Percentiles rank a stretch among this genome's conserved stretches.
These are phyloP conservation scores for Raddia guianensis DNA, from an alignment of 176 grass and related monocot genomes.

Conservation along the genomic window DNA sequence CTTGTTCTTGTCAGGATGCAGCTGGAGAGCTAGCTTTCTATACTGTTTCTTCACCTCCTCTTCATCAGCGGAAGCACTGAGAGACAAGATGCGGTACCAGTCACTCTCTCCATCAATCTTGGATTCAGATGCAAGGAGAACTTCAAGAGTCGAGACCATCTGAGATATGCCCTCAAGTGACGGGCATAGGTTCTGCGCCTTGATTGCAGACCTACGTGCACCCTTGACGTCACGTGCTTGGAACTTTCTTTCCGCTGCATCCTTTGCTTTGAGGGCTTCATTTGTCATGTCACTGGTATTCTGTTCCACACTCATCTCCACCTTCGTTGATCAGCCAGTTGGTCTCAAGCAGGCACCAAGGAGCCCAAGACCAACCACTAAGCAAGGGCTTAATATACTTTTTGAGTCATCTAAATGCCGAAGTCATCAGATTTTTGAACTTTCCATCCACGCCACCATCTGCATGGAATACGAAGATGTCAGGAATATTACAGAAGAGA, in stretches of 20 bases:
- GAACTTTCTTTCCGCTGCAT: slow-evolving; percentile 68
- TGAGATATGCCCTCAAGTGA: slow-evolving; percentile 66
- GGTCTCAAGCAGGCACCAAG: slow-evolving; percentile 35
- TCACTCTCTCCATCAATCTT: slow-evolving; percentile 66
- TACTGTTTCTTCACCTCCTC: slow-evolving; percentile 81
- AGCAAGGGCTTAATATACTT: slow-evolving; percentile 21
- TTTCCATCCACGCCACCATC: not conserved
- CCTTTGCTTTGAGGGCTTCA: slow-evolving; percentile 59
- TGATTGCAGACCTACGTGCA: slow-evolving; percentile 65
- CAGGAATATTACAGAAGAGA: not conserved
- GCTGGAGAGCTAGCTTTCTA: slow-evolving; percentile 60
- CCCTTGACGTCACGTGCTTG: slow-evolving; percentile 39
- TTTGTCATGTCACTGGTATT: slow-evolving; percentile 26
- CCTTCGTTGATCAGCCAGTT: slow-evolving; percentile 23
- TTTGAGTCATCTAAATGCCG: slow-evolving; percentile 18
- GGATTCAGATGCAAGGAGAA: slow-evolving; percentile 61
- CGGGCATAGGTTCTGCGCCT: slow-evolving; percentile 58
- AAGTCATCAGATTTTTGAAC: not conserved
- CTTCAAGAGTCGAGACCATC: slow-evolving; percentile 67
- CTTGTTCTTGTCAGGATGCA: slow-evolving; percentile 80
- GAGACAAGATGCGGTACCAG: slow-evolving; percentile 72
- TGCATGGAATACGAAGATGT: slow-evolving; percentile 28
- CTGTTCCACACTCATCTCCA: slow-evolving; percentile 32
- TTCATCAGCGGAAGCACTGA: slow-evolving; percentile 47
- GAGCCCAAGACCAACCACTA: slow-evolving; percentile 33